A percentile compares a stretch with the other conserved stretches of the same genome.
Conservation (phyloP, 2,329 filamentous ascomycete genomes). For the Zopfia rhizophila region DNA sequence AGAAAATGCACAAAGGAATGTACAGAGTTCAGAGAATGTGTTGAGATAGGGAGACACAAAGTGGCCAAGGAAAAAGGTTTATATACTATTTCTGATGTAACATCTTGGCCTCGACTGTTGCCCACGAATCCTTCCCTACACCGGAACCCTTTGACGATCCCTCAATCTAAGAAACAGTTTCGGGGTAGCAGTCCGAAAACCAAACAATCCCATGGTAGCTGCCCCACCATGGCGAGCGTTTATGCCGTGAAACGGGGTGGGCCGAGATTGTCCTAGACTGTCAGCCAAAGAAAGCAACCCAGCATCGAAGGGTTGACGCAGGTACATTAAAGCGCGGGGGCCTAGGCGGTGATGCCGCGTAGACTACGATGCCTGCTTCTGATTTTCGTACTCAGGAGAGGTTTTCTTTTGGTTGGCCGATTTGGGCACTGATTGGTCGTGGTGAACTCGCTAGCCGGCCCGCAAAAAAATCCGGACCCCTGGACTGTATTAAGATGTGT, state of each 20-base stretch:
- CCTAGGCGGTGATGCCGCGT: constrained; percentile 28
- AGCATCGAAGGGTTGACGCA: constrained; percentile 30
- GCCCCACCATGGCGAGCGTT: constrained; percentile 42
- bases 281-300: constrained; percentile 42
- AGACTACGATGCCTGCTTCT: constrained; percentile 22
- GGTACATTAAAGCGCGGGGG: constrained; percentile 39
- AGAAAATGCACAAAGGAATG: constrained; percentile 30
- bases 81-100: constrained; percentile 32
- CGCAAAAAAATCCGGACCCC: constrained; percentile 33
- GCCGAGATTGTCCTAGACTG: constrained; percentile 33
- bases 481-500: constrained; percentile 40
- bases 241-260: constrained; percentile 42
- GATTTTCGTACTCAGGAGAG: constrained; percentile 26
- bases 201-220: constrained; percentile 36
- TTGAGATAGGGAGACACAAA: constrained; percentile 24
- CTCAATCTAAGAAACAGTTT: constrained; percentile 43
- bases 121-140: constrained; percentile 13
- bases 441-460: constrained; percentile 38
- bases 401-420: constrained; percentile 39
- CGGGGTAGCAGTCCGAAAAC: constrained; percentile 32
- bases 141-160: constrained; percentile 30
- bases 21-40: constrained; percentile 21
- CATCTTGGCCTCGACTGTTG: constrained; percentile 24
- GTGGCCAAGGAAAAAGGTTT: constrained; percentile 28
- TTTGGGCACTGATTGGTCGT: constrained; percentile 37